These are phyloP conservation scores for Sordariomycetes sp. DNA, from an alignment of 2,329 filamentous ascomycete species.

Conservation along the genomic window DNA sequence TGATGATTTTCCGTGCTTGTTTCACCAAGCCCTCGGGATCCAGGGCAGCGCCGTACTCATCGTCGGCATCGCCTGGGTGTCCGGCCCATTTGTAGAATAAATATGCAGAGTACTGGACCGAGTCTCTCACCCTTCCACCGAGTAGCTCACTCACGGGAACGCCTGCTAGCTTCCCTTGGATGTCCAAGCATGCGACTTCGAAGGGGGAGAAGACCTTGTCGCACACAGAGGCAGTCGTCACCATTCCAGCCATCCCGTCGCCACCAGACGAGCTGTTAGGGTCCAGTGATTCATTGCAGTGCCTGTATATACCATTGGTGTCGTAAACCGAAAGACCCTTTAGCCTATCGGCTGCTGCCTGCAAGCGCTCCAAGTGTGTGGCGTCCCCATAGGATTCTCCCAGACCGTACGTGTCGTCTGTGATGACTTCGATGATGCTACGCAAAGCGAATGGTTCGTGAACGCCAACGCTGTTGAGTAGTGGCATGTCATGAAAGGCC, in stretches of 20 bases:
- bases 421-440: slow-evolving; percentile 28
- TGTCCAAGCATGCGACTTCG: slow-evolving; percentile 30
- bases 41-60: slow-evolving; percentile 28
- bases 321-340: slow-evolving; percentile 33
- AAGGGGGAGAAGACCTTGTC: slow-evolving; percentile 33
- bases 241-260: slow-evolving; percentile 49
- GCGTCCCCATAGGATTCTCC: slow-evolving; percentile 31
- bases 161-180: slow-evolving; percentile 29
- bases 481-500: slow-evolving; percentile 33
- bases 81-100: slow-evolving; percentile 33
- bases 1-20: slow-evolving; percentile 25
- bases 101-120: slow-evolving; percentile 31
- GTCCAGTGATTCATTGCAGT: slow-evolving; percentile 66
- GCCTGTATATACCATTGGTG: slow-evolving; percentile 77
- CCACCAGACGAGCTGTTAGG: slow-evolving; percentile 34
- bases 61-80: slow-evolving; percentile 26
- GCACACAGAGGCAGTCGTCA: slow-evolving; percentile 27
- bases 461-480: slow-evolving; percentile 32
- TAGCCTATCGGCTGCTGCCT: slow-evolving; percentile 18
- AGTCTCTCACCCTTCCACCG: slow-evolving; percentile 26
- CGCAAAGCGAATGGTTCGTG: slow-evolving; percentile 31
- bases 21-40: slow-evolving; percentile 21
- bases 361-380: slow-evolving; percentile 22
- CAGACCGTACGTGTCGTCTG: slow-evolving; percentile 21
- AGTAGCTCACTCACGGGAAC: slow-evolving; percentile 28